Conservation (phyloP, 2,329 filamentous ascomycete species). For the Microsporum audouinii region DNA sequence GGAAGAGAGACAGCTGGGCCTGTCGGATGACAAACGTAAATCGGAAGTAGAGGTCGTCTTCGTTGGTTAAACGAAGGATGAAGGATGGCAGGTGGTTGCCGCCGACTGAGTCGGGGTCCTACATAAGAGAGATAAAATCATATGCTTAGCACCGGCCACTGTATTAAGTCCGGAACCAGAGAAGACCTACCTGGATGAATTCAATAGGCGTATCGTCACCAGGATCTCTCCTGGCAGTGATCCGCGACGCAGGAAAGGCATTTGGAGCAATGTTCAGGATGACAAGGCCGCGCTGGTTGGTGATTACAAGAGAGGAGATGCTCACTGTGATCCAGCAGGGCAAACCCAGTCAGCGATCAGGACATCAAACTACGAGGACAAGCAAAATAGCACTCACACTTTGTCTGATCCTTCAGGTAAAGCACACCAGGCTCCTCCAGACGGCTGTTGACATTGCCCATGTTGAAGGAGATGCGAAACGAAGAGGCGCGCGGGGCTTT, state of each 20-base stretch:
- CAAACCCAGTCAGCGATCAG: slow-evolving; percentile 1
- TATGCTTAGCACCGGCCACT: neutral
- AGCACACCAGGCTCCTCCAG: slow-evolving; percentile 66
- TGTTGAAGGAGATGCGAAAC: slow-evolving; percentile 37
- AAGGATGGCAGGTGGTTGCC: slow-evolving; percentile 48
- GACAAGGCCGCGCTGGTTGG: slow-evolving; percentile 64
- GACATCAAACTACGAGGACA: slow-evolving; percentile 8
- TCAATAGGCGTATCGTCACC: slow-evolving; percentile 70
- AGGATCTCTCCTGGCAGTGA: slow-evolving; percentile 58
- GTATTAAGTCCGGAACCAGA: neutral
- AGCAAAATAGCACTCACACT: slow-evolving; percentile 52
- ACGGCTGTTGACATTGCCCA: slow-evolving; percentile 88
- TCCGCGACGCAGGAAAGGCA: slow-evolving; percentile 70
- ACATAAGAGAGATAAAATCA: neutral
- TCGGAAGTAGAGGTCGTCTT: slow-evolving; percentile 84
- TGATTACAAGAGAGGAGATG: slow-evolving; percentile 71
- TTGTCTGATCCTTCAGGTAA: slow-evolving; percentile 81
- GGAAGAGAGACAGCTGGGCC: slow-evolving; percentile 37
- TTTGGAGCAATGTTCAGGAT: slow-evolving; percentile 73
- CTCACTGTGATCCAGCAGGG: slow-evolving; percentile 51
- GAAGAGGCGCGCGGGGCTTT: neutral
- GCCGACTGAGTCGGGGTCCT: slow-evolving; percentile 62
- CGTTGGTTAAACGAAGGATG: slow-evolving; percentile 74
- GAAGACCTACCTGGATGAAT: slow-evolving; percentile 67
- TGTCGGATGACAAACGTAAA: slow-evolving; percentile 76